Base-by-base conservation (phyloP, 345 rosid species). In the Euphorbia peplus region DNA sequence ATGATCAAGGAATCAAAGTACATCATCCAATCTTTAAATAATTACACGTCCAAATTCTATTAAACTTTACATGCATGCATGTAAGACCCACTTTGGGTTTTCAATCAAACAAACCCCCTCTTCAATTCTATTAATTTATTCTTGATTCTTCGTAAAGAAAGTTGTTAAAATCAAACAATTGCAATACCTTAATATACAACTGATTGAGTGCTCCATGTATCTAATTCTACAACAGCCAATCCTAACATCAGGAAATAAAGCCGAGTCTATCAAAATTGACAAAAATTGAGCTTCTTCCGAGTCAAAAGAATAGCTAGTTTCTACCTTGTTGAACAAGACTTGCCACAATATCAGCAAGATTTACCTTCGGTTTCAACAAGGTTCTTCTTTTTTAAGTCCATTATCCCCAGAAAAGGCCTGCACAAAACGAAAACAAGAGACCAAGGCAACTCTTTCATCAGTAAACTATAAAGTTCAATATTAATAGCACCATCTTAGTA, bases 211-310 rank as follows among this genome's bases (percentile, higher is more conserved):
- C 71, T 66, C 35, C 26, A 41, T 59, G 28, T 54, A 53, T 47
- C 63, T 25, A 46, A 55, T 69, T 60, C 77, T 42, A 66, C 65
- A 73, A 60, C 53, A 58, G 65, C 59, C 56, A 18, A 37, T 28
- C 19, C 15, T 22, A 63, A 32, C 30, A 39, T 47, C 63, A 22
- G 60, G 60, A 44, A 61, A 12, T 59, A 29, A 9, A 37, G 50
- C 50, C 50, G 46, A n/a, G 15, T 4, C 19, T 5, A 15, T 16
- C 22, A 5, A n/a, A 37, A 4, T 57, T 21, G 14, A n/a, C 54
- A 69, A 42, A 5, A 1, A 25, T 21, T 28, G 63, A 25, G 32
- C 35, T 48, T 69, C 64, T 64, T 52, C 64, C 26, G 30, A 47
- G 16, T 42, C 25, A 30, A 60, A 9, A 4, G 62, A 48, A 29